These are phyloP conservation scores for Quercus bicolor DNA, from an alignment of 306 rosid genomes.

Conservation along the genomic window DNA sequence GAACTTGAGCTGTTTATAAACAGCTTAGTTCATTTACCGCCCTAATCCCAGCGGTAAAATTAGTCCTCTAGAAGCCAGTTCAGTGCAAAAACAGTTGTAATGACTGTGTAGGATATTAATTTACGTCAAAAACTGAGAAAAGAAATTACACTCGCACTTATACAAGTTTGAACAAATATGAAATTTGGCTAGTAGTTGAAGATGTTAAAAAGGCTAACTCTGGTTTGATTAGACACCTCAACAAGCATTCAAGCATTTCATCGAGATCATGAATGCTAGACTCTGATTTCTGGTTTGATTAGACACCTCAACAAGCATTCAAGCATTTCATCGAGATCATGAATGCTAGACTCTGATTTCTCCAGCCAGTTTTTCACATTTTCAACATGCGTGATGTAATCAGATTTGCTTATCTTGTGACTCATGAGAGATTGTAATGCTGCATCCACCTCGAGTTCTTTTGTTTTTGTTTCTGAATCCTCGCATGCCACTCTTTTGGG, in stretches of 20 bases:
- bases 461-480: constrained; percentile 18
- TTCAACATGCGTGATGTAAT: background rate
- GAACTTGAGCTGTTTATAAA: no score
- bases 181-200: background rate
- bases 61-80: no score
- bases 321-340: no score
- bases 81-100: no score
- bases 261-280: no score
- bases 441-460: constrained; percentile 27
- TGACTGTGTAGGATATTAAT: no score
- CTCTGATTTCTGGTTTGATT: background rate
- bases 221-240: background rate
- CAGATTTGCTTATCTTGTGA: background rate
- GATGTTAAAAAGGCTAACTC: constrained; percentile 8
- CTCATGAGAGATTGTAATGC: background rate
- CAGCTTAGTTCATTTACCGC: no score
- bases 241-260: no score
- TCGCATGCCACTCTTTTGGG: constrained; percentile 18
- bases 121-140: no score
- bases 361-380: background rate
- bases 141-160: accelerated
- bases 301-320: no score
- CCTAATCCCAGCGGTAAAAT: no score
- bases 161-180: no score
- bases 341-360: background rate